A percentile compares a stretch with the other conserved stretches of the same genome.
phyloP scores from a whole-genome alignment of 2,329 filamentous ascomycete species.

The Neofusicoccum laricinum region DNA sequence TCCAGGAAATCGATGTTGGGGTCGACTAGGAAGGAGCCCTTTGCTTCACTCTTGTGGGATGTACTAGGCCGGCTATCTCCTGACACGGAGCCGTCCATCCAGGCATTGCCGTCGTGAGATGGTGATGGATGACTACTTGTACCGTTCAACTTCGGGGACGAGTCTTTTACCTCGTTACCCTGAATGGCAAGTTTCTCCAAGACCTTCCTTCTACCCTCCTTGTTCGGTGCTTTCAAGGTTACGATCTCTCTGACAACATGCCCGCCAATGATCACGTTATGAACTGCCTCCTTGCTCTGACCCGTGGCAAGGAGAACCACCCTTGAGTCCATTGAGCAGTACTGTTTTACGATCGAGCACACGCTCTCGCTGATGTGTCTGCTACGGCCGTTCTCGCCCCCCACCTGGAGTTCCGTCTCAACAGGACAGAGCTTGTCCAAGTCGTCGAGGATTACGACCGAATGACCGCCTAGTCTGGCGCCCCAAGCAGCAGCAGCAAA shows the following conservation, averaged over 20 bases:
- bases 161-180: neutral
- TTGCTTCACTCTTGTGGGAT: constrained; percentile 16
- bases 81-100: constrained; percentile 66
- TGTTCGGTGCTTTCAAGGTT: constrained; percentile 84
- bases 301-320: constrained; percentile 88
- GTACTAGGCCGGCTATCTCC: constrained; percentile 42
- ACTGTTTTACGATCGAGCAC: constrained; percentile 77
- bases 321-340: constrained; percentile 73
- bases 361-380: constrained; percentile 89
- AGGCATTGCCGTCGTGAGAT: constrained; percentile 42
- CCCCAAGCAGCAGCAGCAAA: constrained; percentile 93
- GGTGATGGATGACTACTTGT: neutral
- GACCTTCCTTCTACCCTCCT: constrained; percentile 80
- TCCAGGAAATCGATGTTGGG: constrained; percentile 84
- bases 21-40: constrained; percentile 67
- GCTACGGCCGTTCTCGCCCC: constrained; percentile 89
- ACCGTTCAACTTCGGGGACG: constrained; percentile 17
- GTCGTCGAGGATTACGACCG: constrained; percentile 87
- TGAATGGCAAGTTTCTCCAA: constrained; percentile 68
- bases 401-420: constrained; percentile 91
- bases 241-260: constrained; percentile 92
- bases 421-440: constrained; percentile 88
- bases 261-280: constrained; percentile 84
- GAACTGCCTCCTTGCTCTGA: constrained; percentile 87
- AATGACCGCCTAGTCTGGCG: constrained; percentile 76